Conservation (phyloP, 306 rosid species). For the Ziziphus jujuba region DNA sequence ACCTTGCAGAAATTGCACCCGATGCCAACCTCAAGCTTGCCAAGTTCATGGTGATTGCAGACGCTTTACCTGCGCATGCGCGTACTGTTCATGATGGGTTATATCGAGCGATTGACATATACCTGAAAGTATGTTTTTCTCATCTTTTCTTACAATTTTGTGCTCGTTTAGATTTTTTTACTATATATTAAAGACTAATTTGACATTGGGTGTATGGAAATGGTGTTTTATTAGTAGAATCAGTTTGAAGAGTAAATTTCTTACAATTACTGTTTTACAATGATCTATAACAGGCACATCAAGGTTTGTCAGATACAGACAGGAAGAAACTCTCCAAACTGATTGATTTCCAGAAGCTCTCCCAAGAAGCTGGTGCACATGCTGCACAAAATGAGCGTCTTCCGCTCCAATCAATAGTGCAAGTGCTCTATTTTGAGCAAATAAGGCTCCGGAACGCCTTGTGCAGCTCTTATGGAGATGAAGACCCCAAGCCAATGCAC, state of each 20-base stretch:
- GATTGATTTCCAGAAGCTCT: constrained; percentile 94
- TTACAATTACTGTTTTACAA: neutral
- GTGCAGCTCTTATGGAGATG: constrained; percentile 67
- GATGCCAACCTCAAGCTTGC: constrained; percentile 95
- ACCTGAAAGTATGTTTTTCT: constrained; percentile 66
- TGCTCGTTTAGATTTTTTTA: constrained; percentile 3
- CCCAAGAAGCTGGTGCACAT: constrained; percentile 97
- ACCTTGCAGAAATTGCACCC: constrained; percentile 96
- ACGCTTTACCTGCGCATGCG: constrained; percentile 83
- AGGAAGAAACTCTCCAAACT: constrained; percentile 76
- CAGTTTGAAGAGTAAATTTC: neutral
- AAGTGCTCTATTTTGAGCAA: constrained; percentile 94
- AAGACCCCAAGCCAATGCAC: constrained; percentile 82
- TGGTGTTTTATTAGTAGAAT: constrained; percentile 4
- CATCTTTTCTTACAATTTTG: constrained; percentile 12
- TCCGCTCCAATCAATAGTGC: constrained; percentile 93
- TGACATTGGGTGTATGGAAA: neutral
- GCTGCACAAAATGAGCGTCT: constrained; percentile 99
- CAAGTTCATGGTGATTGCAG: constrained; percentile 84
- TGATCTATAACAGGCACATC: constrained; percentile 71
- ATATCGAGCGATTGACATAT: constrained; percentile 89
- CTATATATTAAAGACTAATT: neutral
- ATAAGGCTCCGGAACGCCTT: constrained; percentile 77
- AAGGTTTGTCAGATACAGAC: constrained; percentile 76
- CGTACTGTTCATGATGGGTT: constrained; percentile 85